Evolutionary conservation across 164 flowering plant species (phyloP).

Genomic region (Protea cynaroides): DNA sequence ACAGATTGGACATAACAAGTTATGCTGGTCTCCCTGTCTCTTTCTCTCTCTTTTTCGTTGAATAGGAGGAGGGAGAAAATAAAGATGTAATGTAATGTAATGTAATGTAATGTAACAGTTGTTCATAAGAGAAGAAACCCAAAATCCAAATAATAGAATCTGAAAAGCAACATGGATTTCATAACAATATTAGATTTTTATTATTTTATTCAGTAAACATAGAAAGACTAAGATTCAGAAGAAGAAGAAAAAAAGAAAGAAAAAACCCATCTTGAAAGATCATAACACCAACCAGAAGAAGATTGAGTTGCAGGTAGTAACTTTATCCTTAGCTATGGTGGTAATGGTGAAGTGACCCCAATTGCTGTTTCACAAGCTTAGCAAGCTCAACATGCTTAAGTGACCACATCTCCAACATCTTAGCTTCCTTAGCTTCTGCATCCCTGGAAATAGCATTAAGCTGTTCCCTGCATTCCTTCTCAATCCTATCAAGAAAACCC

Average conservation of each 20-base stretch:
- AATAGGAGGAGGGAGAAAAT: too few species aligned
- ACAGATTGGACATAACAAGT: neutral
- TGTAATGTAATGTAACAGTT: too few species aligned
- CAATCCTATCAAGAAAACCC: constrained; percentile 19
- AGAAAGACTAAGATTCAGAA: too few species aligned
- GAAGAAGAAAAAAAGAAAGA: too few species aligned
- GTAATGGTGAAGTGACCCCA: constrained; percentile 11
- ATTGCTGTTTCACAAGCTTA: constrained; percentile 27
- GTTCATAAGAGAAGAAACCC: too few species aligned
- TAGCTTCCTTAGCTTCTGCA: constrained; percentile 32
- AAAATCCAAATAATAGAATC: too few species aligned
- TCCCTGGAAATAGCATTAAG: constrained; percentile 23
- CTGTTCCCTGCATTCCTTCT: constrained; percentile 29
- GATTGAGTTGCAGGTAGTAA: too few species aligned
- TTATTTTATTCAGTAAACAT: neutral
- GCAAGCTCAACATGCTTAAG: constrained; percentile 25
- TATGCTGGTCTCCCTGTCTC: neutral
- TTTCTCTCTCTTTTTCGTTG: neutral
- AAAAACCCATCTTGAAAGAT: too few species aligned
- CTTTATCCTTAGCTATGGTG: too few species aligned
- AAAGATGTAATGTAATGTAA: too few species aligned
- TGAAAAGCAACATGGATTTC: neutral
- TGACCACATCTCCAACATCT: constrained; percentile 29
- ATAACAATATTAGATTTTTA: neutral
- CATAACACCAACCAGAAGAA: too few species aligned